Conservation (phyloP, 2,329 filamentous ascomycete species). For the Venturia nashicola region DNA sequence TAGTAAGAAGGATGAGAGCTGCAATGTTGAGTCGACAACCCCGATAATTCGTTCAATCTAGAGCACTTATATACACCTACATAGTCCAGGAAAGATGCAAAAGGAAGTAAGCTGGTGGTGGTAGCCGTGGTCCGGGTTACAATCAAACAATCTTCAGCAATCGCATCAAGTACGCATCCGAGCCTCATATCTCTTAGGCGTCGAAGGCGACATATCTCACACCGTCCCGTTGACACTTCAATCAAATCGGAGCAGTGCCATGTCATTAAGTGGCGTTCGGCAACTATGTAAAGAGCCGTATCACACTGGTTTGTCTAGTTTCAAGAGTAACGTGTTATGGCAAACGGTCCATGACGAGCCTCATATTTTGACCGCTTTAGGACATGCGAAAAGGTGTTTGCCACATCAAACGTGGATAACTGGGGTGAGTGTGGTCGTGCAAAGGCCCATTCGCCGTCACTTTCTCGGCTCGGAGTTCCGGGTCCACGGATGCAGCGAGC, state of each 20-base stretch:
- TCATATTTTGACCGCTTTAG: neutral
- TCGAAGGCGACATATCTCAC: neutral
- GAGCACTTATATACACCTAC: neutral
- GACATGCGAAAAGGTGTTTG: neutral
- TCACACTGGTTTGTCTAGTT: neutral
- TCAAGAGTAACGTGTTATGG: neutral
- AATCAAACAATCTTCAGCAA: neutral
- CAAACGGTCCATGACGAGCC: neutral
- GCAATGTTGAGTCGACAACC: neutral
- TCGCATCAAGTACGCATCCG: neutral
- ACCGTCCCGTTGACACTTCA: neutral
- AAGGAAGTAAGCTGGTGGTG: neutral
- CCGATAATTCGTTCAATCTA: neutral
- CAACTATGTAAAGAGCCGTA: neutral
- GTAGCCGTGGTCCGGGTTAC: neutral
- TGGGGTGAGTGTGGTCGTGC: neutral
- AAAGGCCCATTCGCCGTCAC: neutral
- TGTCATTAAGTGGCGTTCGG: neutral
- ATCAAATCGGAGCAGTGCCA: neutral
- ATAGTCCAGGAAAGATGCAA: neutral
- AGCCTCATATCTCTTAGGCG: neutral
- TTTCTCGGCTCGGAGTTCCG: neutral
- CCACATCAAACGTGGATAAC: neutral
- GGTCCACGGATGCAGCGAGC: neutral
- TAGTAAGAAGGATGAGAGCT: neutral